phyloP scores from a whole-genome alignment of 208 protist species.

The Porcisia deanei region DNA sequence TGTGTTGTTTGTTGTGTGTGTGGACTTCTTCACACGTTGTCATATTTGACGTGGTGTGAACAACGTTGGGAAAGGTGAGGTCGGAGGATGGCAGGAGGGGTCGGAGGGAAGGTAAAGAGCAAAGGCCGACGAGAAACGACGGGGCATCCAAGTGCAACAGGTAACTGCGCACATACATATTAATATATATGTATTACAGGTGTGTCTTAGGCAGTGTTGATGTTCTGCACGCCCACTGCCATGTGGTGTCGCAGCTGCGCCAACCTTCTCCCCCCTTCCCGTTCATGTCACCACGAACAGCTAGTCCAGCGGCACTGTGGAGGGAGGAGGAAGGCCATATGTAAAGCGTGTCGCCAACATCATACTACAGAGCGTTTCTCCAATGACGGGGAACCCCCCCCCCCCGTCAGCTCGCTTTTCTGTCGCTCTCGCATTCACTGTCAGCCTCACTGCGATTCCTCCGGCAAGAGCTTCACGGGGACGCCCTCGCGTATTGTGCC shows the following conservation, averaged over 20 bases:
- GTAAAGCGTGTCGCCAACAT: neutral
- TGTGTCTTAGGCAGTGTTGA: neutral
- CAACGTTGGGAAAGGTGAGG: neutral
- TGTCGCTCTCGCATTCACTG: neutral
- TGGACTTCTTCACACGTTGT: neutral
- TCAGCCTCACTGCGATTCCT: neutral
- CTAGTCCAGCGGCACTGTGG: neutral
- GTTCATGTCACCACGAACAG: neutral
- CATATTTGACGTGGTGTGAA: neutral
- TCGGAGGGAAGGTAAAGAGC: neutral
- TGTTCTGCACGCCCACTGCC: neutral
- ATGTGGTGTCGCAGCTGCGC: neutral
- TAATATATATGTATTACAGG: too few relatives aligned
- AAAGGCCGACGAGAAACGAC: neutral
- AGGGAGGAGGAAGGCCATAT: neutral
- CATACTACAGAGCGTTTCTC: neutral
- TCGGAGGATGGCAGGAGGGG: neutral
- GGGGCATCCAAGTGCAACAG: neutral
- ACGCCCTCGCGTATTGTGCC: conserved; percentile 80
- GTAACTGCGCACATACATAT: too few relatives aligned
- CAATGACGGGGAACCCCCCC: too few relatives aligned
- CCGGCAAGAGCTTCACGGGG: conserved; percentile 39
- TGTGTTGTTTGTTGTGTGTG: neutral
- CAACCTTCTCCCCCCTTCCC: neutral
- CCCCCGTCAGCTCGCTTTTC: neutral